Evolutionary conservation across 768 basidiomycete genomes (phyloP).

Genomic region (Auriscalpium microsporum): DNA sequence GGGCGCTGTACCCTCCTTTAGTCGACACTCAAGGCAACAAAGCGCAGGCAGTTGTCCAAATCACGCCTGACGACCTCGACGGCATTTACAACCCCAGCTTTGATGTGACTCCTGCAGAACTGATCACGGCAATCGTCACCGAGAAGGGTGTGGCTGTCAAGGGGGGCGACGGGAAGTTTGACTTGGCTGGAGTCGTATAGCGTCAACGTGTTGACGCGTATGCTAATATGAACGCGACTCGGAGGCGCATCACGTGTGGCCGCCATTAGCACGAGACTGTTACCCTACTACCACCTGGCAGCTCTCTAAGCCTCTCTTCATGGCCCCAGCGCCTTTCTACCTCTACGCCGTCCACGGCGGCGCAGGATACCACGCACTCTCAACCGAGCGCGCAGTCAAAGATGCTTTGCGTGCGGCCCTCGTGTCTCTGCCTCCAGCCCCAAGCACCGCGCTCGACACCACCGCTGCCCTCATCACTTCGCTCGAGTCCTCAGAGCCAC

Average conservation of each 20-base stretch:
- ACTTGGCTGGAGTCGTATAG: conserved; percentile 45
- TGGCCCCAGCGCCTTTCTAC: conserved; percentile 1
- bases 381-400: conserved; percentile 29
- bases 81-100: conserved; percentile 89
- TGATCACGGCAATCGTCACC: conserved; percentile 92
- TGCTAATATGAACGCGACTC: too few relatives aligned
- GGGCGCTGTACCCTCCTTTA: conserved; percentile 55
- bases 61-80: conserved; percentile 54
- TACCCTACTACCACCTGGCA: too few relatives aligned
- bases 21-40: conserved; percentile 33
- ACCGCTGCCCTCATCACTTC: neutral
- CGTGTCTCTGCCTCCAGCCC: conserved; percentile 9
- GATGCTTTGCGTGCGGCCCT: conserved; percentile 49
- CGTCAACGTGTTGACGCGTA: conserved; percentile 18
- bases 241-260: too few relatives aligned
- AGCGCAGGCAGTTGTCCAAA: conserved; percentile 71
- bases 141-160: conserved; percentile 89
- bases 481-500: neutral
- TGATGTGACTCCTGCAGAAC: conserved; percentile 89
- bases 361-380: conserved; percentile 53
- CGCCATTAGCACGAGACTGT: too few relatives aligned
- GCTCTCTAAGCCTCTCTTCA: too few relatives aligned
- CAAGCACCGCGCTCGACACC: neutral
- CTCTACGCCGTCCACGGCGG: conserved; percentile 67
- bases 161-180: conserved; percentile 51